phyloP scores from a whole-genome alignment of 345 rosid genomes.

The Anastatica hierochuntica region DNA sequence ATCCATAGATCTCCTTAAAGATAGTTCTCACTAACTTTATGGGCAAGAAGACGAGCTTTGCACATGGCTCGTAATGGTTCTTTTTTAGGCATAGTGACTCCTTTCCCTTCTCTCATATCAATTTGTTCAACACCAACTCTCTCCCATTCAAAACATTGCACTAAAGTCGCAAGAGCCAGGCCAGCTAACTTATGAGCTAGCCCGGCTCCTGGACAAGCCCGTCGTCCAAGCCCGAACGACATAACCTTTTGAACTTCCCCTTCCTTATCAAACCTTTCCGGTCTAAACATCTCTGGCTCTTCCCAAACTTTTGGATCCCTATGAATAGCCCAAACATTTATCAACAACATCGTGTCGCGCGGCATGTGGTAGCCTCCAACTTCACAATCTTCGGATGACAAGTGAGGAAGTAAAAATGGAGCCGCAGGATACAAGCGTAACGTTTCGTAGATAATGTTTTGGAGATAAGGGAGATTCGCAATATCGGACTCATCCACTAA shows the following conservation, averaged over 20 bases:
- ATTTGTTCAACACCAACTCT: constrained; percentile 12
- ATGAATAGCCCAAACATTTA: constrained; percentile 44
- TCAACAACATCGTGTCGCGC: constrained; percentile 29
- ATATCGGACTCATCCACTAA: constrained; percentile 45
- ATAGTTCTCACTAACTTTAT: no score
- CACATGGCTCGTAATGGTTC: constrained; percentile 31
- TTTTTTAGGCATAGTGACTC: constrained; percentile 27
- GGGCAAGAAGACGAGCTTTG: constrained; percentile 20
- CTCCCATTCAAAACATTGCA: constrained; percentile 47
- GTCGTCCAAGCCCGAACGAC: constrained; percentile 39
- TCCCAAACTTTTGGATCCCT: constrained; percentile 37
- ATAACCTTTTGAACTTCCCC: constrained; percentile 20
- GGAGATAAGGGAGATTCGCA: no score
- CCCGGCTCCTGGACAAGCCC: constrained; percentile 34
- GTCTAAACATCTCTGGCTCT: constrained; percentile 31
- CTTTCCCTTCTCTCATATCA: constrained; percentile 31
- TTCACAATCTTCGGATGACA: constrained; percentile 28
- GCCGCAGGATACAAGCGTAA: constrained; percentile 36
- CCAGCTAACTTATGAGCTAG: constrained; percentile 30
- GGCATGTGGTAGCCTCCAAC: constrained; percentile 36
- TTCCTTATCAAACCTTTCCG: constrained; percentile 34
- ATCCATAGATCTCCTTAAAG: no score
- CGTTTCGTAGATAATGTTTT: constrained; percentile 32
- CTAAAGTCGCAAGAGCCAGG: constrained; percentile 29
- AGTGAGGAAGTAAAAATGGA: constrained; percentile 44